These are phyloP conservation scores for Spatholobus suberectus DNA, from an alignment of 306 rosid species.

Conservation along the genomic window DNA sequence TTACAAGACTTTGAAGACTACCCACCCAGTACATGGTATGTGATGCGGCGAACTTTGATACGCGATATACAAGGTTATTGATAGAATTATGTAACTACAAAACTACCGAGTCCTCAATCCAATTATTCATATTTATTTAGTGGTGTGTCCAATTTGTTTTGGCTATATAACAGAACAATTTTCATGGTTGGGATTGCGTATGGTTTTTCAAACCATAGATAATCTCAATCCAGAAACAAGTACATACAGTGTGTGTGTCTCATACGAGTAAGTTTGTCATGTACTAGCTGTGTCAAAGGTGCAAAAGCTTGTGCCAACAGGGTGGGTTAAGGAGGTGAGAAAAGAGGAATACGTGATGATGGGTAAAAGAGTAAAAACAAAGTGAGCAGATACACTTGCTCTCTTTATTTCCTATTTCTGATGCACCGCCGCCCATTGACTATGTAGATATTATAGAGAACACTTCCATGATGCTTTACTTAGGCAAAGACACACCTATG, in stretches of 20 bases:
- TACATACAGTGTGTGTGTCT: constrained; percentile 12
- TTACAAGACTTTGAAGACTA: neutral
- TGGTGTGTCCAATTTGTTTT: neutral
- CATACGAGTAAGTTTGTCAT: neutral
- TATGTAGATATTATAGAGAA: constrained; percentile 8
- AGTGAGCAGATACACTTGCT: constrained; percentile 32
- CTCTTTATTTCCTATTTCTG: constrained; percentile 11
- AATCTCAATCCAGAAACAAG: neutral
- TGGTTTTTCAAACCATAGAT: neutral
- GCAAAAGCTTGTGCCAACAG: constrained; percentile 27
- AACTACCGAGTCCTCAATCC: neutral
- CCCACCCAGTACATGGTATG: neutral
- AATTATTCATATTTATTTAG: neutral
- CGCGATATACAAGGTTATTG: neutral
- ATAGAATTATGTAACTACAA: neutral
- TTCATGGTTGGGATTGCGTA: neutral
- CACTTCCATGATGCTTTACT: constrained; percentile 18
- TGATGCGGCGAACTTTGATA: too few species aligned
- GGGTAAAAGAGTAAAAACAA: constrained; percentile 42
- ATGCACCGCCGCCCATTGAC: constrained; percentile 36
- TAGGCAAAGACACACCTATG: neutral
- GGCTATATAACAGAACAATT: neutral
- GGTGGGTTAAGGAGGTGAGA: constrained; percentile 59
- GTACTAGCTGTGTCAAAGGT: constrained; percentile 31
- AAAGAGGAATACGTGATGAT: constrained; percentile 41